Base-by-base conservation (phyloP, 2,329 filamentous ascomycete species). In the Ceratocystis cubensis region DNA sequence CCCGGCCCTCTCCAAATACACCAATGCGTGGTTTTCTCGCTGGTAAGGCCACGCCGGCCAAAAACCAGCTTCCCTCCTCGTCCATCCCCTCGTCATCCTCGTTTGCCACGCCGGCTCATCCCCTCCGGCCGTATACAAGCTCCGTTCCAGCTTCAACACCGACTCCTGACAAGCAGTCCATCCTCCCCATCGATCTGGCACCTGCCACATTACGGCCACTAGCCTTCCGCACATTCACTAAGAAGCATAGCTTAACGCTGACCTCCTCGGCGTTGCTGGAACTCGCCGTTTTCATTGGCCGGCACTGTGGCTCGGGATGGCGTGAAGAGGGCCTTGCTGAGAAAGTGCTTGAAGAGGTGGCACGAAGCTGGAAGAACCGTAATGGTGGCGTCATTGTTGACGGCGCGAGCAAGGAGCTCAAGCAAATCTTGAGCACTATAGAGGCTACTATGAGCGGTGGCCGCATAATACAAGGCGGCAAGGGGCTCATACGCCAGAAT, bases 251-350 rank as follows among this genome's bases (percentile, higher is more conserved):
- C 71, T 80, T 99, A 66, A 97, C 92, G 0, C 84, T 99, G 65
- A 92, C 89, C 6, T 94, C 93, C 0, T 85, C 91, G 0, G 91
- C 94, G 0, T 79, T 99, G 4, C 87, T 93, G 74, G 84, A 89
- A 61, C 81, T 99, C 41, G 92, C 94, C 22, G 82, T 84, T 0
- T 99, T 99, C 75, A 88, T 99, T 65, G 95, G 94, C 10, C 87
- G 89, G 71, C 88, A 96, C 75, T 99, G 94, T 75, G 94, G 94
- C 44, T 92, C 92, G 67, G 91, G 87, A 86, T 99, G 94, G 94
- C 85, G 93, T 72, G 92, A 97, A 77, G 91, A 96, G 74, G 93
- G 95, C 0, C 79, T 96, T 41, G 94, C 92, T 2, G 95, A 99
- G 75, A 88, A 87, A 70, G 90, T 96, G 13, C 78, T 99, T 45